Evolutionary conservation across 176 grass and related monocot species (phyloP), one percentile per base, ranked within the genome.

Genomic region (Paspalum vaginatum): DNA sequence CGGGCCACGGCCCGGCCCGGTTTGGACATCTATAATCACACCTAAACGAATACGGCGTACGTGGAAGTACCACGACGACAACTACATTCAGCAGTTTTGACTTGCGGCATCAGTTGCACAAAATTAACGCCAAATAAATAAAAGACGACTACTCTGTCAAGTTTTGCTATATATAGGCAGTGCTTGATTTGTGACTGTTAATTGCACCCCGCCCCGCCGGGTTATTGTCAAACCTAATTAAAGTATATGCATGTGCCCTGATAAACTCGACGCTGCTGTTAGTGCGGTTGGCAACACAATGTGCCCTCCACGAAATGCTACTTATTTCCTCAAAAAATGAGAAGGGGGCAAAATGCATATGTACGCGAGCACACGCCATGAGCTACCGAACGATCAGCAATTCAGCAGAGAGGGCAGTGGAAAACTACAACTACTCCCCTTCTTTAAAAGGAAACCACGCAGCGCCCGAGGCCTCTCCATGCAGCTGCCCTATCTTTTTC

Each of bases 361-460:
- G 58, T 45, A n/a, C 4, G 2, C 32, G 32, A 32, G 32, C 15
- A 4, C 20, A 61, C 42, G 5, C 62, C 25, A 77, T 7, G 20
- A 48, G 21, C 58, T 59, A 10, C n/a, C 9, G 12, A 60, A 60
- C 15, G 66, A 61, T 17, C 65, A 45, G 32, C 6, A 52, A n/a
- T n/a, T n/a, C n/a, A n/a, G n/a, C n/a, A n/a, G n/a, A n/a, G 26
- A 7, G 11, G 4, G 18, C 6, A 51, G 79, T 46, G 13, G 48
- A 58, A 70, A 55, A 75, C 63, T 61, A 72, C 47, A 13, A 50
- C 56, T 8, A 25, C 75, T 63, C 69, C 13, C 67, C 84, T 80
- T 80, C 84, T 86, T 86, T 86, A 80, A 86, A 86, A 86, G 84
- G 77, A 86, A 86, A 86, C 60, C 76, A 49, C 84, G 48, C 84